Evolutionary conservation across 2,329 filamentous ascomycete species (phyloP), one percentile per base, ranked within the genome.

Genomic region (Ambrosiella xylebori): DNA sequence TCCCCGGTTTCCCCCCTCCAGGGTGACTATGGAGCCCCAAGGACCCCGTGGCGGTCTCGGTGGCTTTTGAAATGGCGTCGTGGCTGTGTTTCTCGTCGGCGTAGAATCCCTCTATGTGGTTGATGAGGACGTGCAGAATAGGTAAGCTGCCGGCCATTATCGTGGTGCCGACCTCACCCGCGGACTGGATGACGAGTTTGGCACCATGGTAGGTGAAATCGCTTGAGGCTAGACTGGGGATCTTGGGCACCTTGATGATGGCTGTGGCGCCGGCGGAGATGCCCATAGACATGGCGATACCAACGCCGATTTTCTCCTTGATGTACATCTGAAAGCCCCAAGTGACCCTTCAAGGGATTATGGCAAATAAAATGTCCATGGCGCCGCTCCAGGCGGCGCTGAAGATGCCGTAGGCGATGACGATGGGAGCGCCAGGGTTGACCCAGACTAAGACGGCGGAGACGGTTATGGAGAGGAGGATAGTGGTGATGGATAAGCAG

Each of bases 251-350:
- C 59, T 68, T 68, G 54, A 68, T 63, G 15, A 68, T 63, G 2
- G 68, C 66, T 0, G 68, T 65, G 1, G 63, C 63, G 0, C 66
- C 68, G 9, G 67, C 68, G 36, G 68, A 70, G 1, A 73, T 58
- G 1, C 71, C 71, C 64, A 73, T 69, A 61, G 69, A 71, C 72
- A 74, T 73, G 7, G 71, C 71, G 1, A 71, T 61, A 8, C 68
- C 62, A 0, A 71, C 70, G 3, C 71, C 70, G 12, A 71, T 60
- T 57, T 72, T 72, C 53, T 73, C 71, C 60, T 68, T 70, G 36
- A 63, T 64, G 58, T 65, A 69, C 68, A 73, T 72, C 7, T 66
- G 66, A 12, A 71, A 63, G 0, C 64, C 65, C 70, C 68, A 70
- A 49, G 74, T 68, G 7, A 74, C 67, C 19, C 65, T 68, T 71